These are phyloP conservation scores for Verticillium longisporum DNA, from an alignment of 2,329 filamentous ascomycete species.

Conservation along the genomic window DNA sequence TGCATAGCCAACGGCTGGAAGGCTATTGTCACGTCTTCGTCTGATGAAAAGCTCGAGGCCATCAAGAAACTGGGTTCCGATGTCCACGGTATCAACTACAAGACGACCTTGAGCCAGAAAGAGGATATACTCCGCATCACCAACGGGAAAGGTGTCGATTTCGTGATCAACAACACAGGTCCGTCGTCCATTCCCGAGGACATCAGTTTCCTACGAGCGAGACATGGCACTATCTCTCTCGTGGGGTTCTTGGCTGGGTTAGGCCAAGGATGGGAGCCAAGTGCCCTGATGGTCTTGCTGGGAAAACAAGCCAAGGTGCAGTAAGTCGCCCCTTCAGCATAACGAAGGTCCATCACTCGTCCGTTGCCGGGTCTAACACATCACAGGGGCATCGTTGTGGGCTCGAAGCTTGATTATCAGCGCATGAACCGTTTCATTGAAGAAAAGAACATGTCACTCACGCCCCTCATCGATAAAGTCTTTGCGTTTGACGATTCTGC, in stretches of 20 bases:
- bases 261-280: not conserved
- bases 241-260: constrained; percentile 3
- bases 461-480: constrained; percentile 1
- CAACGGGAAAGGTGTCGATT: constrained; percentile 16
- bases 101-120: constrained; percentile 8
- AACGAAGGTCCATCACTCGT: not conserved
- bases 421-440: constrained; percentile 1
- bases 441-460: not conserved
- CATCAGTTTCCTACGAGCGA: constrained; percentile 5
- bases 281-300: constrained; percentile 4
- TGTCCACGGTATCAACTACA: constrained; percentile 18
- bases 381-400: not conserved
- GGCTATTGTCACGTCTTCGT: constrained; percentile 21
- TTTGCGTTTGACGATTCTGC: constrained; percentile 3
- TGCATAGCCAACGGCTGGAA: constrained; percentile 15
- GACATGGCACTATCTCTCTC: not conserved
- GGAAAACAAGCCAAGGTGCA: constrained; percentile 2
- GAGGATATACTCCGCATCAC: constrained; percentile 14
- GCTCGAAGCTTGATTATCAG: constrained; percentile 2
- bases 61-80: constrained; percentile 13
- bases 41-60: constrained; percentile 16
- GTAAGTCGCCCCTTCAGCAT: not conserved
- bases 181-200: constrained; percentile 13
- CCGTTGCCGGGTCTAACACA: not conserved
- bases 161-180: constrained; percentile 19